Conservation (phyloP, 176 grass and related monocot genomes). For the Ensete ventricosum region DNA sequence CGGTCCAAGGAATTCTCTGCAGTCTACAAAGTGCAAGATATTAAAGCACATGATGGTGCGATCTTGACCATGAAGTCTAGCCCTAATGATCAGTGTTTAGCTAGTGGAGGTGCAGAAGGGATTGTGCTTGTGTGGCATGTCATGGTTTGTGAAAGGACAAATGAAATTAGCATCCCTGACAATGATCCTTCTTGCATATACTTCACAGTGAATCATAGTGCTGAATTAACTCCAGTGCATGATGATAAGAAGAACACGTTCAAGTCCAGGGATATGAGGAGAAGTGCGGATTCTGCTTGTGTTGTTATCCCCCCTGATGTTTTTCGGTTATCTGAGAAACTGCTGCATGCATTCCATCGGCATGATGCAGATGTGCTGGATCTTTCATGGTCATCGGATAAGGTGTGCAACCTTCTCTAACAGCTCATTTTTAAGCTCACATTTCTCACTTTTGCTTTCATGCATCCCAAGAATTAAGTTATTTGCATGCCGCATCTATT, state of each 20-base stretch:
- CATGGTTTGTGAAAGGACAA: conserved; percentile 31
- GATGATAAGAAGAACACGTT: conserved; percentile 24
- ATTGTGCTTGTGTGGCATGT: conserved; percentile 70
- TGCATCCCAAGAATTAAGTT: conserved; percentile 12
- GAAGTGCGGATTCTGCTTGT: conserved; percentile 46
- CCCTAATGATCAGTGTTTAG: conserved; percentile 65
- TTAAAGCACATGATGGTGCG: conserved; percentile 76
- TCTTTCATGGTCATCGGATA: conserved; percentile 75
- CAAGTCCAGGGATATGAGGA: conserved; percentile 43
- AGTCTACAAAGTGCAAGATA: conserved; percentile 55
- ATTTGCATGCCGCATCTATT: conserved; percentile 48
- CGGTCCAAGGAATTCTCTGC: conserved; percentile 66
- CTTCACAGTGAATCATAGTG: conserved; percentile 38
- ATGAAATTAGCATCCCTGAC: conserved; percentile 33
- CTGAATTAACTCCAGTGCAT: conserved; percentile 36
- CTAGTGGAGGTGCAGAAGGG: conserved; percentile 77
- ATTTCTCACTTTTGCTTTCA: conserved; percentile 12
- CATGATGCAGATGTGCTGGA: conserved; percentile 73
- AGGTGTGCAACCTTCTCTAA: conserved; percentile 32
- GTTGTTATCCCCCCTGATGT: conserved; percentile 53
- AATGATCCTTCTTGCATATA: conserved; percentile 73
- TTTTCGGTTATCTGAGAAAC: conserved; percentile 62
- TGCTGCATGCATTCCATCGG: conserved; percentile 64
- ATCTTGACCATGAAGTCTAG: conserved; percentile 88
- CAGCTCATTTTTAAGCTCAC: neutral